Base-by-base conservation (phyloP, 352 stramenopile species). In the Globisporangium camurandrum region DNA sequence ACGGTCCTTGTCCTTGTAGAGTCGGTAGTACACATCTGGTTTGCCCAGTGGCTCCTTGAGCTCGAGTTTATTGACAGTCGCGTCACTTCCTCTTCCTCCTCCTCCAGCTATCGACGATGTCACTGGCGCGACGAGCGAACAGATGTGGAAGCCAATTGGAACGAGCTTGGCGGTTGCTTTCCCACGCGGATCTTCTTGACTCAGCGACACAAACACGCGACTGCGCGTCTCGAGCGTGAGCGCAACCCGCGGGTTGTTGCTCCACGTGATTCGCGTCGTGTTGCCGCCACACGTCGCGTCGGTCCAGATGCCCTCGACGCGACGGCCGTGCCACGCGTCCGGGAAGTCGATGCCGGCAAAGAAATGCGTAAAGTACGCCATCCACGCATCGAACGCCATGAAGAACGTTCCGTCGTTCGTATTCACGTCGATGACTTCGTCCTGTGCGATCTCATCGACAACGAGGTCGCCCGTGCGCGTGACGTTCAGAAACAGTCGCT, bases 321-420 rank as follows among this genome's bases (percentile, higher is more conserved):
- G 71, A 40, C 83, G 74, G 20, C 86, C 82, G 34, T 86, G 86
- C 71, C 84, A 91, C 16, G 83, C 71, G 64, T 96, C 84, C 2
- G 84, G 84, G 49, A 96, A 96, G 53, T 96, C 82, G 16, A 96
- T 88, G 19, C 83, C 86, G 20, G 89, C 76, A 45, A 96, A 97
- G 38, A 97, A 90, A 37, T 95, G 82, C 0, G 85, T 96, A 55
- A 94, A 97, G 46, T 88, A 81, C 46, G 80, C 59, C 60, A 80
- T 84, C 85, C 85, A 96, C 2, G 84, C 87, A 23, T 88, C 74
- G 51, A 68, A 97, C 14, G 71, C 69, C 84, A 97, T 97, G 67
- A 96, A 96, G 50, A 97, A 97, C 2, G 86, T 95, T 3, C 88
- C 88, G 47, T 97, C 88, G 36, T 84, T 89, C 3, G 69, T 57